Evolutionary conservation across 2,329 filamentous ascomycete species (phyloP), one percentile per base, ranked within the genome.

Genomic region (Phoma sp.): DNA sequence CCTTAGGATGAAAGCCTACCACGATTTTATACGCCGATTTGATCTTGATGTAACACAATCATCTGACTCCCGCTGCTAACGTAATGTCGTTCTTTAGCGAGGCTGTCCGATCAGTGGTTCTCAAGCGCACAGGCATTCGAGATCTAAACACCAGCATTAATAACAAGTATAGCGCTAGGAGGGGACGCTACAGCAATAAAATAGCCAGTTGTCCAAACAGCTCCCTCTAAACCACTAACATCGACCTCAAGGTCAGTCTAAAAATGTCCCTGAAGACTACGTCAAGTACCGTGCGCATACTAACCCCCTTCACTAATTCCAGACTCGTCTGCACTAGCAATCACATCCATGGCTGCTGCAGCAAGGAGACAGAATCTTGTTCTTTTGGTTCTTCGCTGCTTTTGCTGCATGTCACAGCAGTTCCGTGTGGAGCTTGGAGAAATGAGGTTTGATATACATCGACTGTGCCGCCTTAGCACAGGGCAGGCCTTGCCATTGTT

Each of bases 11-110:
- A 35, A 39, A 40, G 37, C 29, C 21, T 17, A 31, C 35, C 22
- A 44, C 47, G 51, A 63, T 58, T 57, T 60, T 58, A 62, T 50
- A 19, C 12, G 29, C 43, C 36, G 36, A 51, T 6, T 3, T 22
- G 24, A 19, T 29, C 43, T 22, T 29, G 12, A 19, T 15, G 15
- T 19, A 24, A 6, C 6, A 41, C 31, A 46, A 45, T 37, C 22
- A 37, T 9, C 31, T 22, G 4, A 24, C 21, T 6, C 12, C 10
- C 17, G 35, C 12, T 21, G 12, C 15, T 17, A 12, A 33, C 3
- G 15, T 12, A 13, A 32, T 31, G 29, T 43, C 22, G 21, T 9
- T 9, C 29, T 33, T 17, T 9, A 31, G 24, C 31, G 31, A 52
- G 10, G 22, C 17, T 17, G 15, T 13, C 9, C 31, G 36, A 36